Percentiles rank a stretch among this genome's conserved stretches.
These are phyloP conservation scores for Cladosporium sp. DNA, from an alignment of 2,329 filamentous ascomycete species.

Conservation along the genomic window DNA sequence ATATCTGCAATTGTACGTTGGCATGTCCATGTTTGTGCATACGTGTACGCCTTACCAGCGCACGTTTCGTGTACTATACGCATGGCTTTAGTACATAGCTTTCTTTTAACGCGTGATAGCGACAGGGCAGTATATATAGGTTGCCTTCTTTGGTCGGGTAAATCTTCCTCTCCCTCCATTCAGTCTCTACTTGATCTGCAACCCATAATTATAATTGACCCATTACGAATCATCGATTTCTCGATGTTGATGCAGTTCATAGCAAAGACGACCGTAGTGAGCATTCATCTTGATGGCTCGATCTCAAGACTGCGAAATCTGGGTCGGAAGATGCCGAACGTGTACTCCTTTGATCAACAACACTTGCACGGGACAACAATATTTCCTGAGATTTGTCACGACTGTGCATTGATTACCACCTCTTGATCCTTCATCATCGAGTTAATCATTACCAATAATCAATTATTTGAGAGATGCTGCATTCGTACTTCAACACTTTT, in stretches of 20 bases:
- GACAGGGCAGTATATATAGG: not conserved
- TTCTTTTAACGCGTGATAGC: not conserved
- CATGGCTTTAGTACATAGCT: not conserved
- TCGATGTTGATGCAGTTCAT: not conserved
- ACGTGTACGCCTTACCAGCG: not conserved
- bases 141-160: not conserved
- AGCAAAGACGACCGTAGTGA: not conserved
- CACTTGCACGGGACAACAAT: not conserved
- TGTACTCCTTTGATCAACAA: not conserved
- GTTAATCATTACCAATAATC: not conserved
- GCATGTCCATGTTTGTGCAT: not conserved
- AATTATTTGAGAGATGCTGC: not conserved
- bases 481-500: not conserved
- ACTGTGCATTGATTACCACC: not conserved
- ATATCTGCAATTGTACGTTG: not conserved
- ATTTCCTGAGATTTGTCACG: not conserved
- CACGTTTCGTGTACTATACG: not conserved
- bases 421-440: not conserved
- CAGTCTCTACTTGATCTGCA: not conserved
- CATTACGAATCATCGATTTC: too few relatives aligned
- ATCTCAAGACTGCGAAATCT: not conserved
- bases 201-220: not conserved
- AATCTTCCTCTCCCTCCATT: not conserved
- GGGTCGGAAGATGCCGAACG: not conserved
- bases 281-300: not conserved